Evolutionary conservation across 129 eudicot genomes (phyloP).

Genomic region (Solidago caesia): DNA sequence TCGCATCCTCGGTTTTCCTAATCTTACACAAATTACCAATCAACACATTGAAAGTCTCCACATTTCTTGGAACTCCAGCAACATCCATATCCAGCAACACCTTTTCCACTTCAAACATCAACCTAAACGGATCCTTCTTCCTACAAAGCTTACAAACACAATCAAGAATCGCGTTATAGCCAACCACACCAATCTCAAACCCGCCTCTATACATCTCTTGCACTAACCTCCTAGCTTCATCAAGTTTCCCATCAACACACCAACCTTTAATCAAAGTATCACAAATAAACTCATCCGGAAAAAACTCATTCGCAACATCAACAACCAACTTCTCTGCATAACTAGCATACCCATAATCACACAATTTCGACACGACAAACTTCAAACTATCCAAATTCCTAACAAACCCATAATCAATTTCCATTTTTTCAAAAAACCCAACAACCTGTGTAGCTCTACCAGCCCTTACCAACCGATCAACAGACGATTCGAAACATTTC

Average conservation of each 20-base stretch:
- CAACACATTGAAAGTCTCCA: constrained; percentile 80
- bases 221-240: constrained; percentile 72
- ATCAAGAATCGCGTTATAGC: constrained; percentile 80
- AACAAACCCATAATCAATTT: constrained; percentile 67
- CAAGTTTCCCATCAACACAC: constrained; percentile 86
- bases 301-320: constrained; percentile 68
- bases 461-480: constrained; percentile 75
- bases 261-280: constrained; percentile 83
- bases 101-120: constrained; percentile 59
- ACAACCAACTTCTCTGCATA: constrained; percentile 90
- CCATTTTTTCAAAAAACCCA: constrained; percentile 64
- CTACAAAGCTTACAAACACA: constrained; percentile 88
- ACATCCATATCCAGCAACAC: constrained; percentile 87
- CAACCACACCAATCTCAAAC: constrained; percentile 61
- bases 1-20: constrained; percentile 64
- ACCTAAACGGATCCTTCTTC: constrained; percentile 77
- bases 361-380: constrained; percentile 53
- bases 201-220: constrained; percentile 94
- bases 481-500: constrained; percentile 39
- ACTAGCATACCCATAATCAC: constrained; percentile 80
- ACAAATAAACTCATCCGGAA: constrained; percentile 77
- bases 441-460: constrained; percentile 71
- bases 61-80: constrained; percentile 84
- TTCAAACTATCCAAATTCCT: constrained; percentile 56
- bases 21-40: constrained; percentile 72